Evolutionary conservation across 164 flowering plant genomes (phyloP), one percentile per base, ranked within the genome.

Genomic region (Houttuynia cordata): DNA sequence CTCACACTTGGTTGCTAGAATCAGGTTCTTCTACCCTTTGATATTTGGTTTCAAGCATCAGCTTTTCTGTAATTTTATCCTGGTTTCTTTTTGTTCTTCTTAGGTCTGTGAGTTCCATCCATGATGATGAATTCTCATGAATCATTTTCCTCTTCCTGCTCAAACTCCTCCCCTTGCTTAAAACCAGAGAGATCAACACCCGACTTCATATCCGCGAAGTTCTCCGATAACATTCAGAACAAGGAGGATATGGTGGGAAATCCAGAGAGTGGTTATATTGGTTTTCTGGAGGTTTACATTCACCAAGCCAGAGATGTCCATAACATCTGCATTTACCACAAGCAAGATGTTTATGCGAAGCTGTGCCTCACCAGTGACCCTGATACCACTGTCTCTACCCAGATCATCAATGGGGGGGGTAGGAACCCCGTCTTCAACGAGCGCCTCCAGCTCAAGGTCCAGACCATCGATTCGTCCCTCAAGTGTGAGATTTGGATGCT

Each of bases 271-370:
- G 74, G 59, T 40, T 67, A 56, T 64, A 57, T 86, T 55, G 96
- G 90, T 51, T 75, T 75, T 66, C 78, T 93, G 57, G 87, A 93
- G 41, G 95, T 93, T 62, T 81, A 63, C 68, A 64, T 93, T 25
- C 89, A 93, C 62, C 91, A 85, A 60, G 99, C 99, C 7, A 81
- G 95, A 68, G 96, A 91, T 70, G 83, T 93, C 60, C 96, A 90
- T 30, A 93, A 93, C 83, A 85, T 93, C 64, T 93, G 97, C 81
- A 93, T 93, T 64, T 93, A 93, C 76, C 96, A 93, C 47, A 91
- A 93, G 64, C 99, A 93, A 75, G 99, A 93, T 81, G 97, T 90
- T 39, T 93, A 91, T 74, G 96, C 99, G n/a, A 94, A 88, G 81
- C 68, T 91, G 60, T 88, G 79, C 66, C 78, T 91, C 57, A 83